Conservation (phyloP, 169 alveolate genomes). For the Babesia divergens region DNA sequence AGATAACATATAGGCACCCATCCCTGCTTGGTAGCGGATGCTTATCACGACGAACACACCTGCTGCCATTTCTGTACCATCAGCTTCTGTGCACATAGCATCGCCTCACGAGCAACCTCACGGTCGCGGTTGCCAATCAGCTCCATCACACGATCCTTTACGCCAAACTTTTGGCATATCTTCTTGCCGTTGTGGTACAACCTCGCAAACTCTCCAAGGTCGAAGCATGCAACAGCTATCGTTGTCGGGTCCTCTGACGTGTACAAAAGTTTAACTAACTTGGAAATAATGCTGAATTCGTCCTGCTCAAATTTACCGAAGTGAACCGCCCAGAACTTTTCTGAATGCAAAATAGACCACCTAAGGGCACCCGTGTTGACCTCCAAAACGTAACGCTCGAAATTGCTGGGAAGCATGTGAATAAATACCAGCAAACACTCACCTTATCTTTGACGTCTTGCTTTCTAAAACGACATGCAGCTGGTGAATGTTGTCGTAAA, state of each 20-base stretch:
- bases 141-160: conserved; percentile 80
- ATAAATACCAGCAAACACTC: neutral
- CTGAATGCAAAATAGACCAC: conserved; percentile 83
- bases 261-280: conserved; percentile 75
- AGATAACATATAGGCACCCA: too few relatives aligned
- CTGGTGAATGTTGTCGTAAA: conserved; percentile 77
- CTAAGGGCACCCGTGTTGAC: conserved; percentile 74
- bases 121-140: conserved; percentile 81
- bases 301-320: conserved; percentile 77
- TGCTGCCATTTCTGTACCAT: conserved; percentile 84
- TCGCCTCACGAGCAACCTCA: conserved; percentile 83
- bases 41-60: conserved; percentile 37
- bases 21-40: too few relatives aligned
- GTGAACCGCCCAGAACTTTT: conserved; percentile 80
- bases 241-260: conserved; percentile 76
- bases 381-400: conserved; percentile 78
- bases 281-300: conserved; percentile 76
- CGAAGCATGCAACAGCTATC: conserved; percentile 85
- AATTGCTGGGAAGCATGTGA: conserved; percentile 60
- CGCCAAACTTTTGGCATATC: conserved; percentile 79
- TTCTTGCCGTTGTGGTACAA: conserved; percentile 84
- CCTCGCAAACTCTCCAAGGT: conserved; percentile 87
- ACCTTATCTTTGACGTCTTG: conserved; percentile 71
- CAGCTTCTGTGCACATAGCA: conserved; percentile 84
- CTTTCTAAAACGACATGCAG: conserved; percentile 74